Percentiles rank a stretch among this genome's conserved stretches.
phyloP scores from a whole-genome alignment of 1,284 basidiomycete genomes.

The Ustilago vetiveriae region DNA sequence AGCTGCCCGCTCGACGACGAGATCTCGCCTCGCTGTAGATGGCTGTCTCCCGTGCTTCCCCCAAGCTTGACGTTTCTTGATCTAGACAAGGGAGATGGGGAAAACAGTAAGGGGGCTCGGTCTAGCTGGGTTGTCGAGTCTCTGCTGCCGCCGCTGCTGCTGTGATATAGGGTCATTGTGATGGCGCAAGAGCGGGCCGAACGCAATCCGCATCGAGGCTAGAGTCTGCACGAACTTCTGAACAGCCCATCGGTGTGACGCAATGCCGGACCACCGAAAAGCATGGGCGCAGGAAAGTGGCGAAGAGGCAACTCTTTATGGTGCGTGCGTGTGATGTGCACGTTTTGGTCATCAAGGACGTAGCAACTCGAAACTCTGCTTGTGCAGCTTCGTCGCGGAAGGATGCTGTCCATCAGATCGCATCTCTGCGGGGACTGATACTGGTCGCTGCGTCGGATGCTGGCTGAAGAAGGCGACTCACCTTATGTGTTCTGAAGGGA shows the following conservation, averaged over 20 bases:
- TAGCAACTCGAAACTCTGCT: slow-evolving; percentile 9
- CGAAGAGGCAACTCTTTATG: slow-evolving; percentile 33
- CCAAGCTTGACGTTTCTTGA: slow-evolving; percentile 15
- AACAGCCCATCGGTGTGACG: slow-evolving; percentile 31
- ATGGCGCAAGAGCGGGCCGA: neutral
- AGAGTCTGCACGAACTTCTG: slow-evolving; percentile 1
- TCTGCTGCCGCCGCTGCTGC: slow-evolving; percentile 31
- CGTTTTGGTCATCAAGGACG: slow-evolving; percentile 38
- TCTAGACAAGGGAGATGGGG: slow-evolving; percentile 26
- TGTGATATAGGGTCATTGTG: neutral
- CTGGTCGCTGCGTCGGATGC: slow-evolving; percentile 9
- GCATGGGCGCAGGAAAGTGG: slow-evolving; percentile 7
- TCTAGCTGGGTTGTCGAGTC: slow-evolving; percentile 19
- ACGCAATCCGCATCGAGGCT: slow-evolving; percentile 30
- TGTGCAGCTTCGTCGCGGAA: slow-evolving; percentile 29
- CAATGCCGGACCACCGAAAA: slow-evolving; percentile 14
- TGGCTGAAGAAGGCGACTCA: slow-evolving; percentile 30
- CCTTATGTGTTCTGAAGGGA: slow-evolving; percentile 15
- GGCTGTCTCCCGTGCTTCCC: slow-evolving; percentile 40
- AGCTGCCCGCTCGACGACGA: slow-evolving; percentile 43
- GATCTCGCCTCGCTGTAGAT: slow-evolving; percentile 51
- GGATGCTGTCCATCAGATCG: neutral
- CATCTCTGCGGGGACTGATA: neutral
- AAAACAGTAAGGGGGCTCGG: slow-evolving; percentile 26
- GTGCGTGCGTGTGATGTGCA: slow-evolving; percentile 23